Conservation (phyloP, 148 eudicot species). For the Rhododendron griersonianum region DNA sequence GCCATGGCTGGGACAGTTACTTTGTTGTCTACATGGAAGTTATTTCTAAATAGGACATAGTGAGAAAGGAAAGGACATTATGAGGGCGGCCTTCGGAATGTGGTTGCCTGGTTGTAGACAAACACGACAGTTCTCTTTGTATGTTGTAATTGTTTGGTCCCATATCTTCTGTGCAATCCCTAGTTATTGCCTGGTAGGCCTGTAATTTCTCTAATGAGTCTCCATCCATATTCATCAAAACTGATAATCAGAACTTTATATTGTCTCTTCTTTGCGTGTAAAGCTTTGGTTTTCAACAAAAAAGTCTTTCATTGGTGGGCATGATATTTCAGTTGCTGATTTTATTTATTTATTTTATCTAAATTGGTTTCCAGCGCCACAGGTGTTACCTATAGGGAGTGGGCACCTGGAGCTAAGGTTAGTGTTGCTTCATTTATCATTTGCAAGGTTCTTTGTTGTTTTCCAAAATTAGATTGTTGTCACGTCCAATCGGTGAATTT, state of each 20-base stretch:
- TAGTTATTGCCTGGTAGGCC: background rate
- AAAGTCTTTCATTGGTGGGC: background rate
- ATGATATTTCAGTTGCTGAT: slow-evolving; percentile 19
- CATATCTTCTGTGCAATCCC: background rate
- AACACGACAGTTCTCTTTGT: background rate
- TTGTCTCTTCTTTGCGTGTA: background rate
- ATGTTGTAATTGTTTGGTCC: background rate
- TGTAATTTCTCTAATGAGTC: background rate
- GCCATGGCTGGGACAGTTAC: background rate
- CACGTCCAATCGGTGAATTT: background rate
- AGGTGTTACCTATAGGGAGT: slow-evolving; percentile 93
- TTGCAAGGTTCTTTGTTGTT: background rate
- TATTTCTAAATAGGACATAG: background rate
- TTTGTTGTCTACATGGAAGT: background rate
- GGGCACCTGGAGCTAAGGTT: slow-evolving; percentile 99
- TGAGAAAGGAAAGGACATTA: background rate
- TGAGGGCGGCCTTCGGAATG: background rate
- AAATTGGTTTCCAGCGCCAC: slow-evolving; percentile 48
- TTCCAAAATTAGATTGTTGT: background rate
- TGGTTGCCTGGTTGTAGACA: background rate
- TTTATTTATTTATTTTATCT: background rate
- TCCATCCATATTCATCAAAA: background rate
- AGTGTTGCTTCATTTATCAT: slow-evolving; percentile 15
- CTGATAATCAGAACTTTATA: background rate
- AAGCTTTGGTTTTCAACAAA: background rate